Percentiles rank a stretch among this genome's conserved stretches.
Evolutionary conservation across 2,329 filamentous ascomycete genomes (phyloP).

Genomic region (Arachnomyces sp.): DNA sequence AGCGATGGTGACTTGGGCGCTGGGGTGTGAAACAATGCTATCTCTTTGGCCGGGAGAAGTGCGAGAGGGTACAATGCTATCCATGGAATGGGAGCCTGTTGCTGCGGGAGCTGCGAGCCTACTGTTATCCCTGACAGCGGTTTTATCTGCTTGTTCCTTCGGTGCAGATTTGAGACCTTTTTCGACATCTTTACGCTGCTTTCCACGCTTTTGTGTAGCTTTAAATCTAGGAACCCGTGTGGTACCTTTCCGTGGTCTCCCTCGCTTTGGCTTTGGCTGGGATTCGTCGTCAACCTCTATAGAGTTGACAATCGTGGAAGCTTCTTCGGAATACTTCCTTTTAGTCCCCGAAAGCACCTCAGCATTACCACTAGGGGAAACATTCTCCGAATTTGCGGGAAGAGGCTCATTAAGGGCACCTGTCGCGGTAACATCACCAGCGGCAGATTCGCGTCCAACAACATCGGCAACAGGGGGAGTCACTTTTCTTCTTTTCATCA

Average conservation of each 20-base stretch:
- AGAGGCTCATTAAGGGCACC: neutral
- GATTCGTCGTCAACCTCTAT: neutral
- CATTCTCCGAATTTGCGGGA: neutral
- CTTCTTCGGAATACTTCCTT: slow-evolving; percentile 6
- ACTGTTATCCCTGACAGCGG: too few species aligned
- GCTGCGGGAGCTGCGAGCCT: too few species aligned
- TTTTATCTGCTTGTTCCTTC: too few species aligned
- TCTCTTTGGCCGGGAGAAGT: too few species aligned
- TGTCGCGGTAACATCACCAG: neutral
- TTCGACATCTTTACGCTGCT: too few species aligned
- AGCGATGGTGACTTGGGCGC: too few species aligned
- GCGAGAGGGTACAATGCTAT: too few species aligned
- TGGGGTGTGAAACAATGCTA: too few species aligned
- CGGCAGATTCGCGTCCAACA: neutral
- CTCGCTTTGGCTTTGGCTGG: slow-evolving; percentile 1
- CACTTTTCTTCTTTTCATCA: slow-evolving; percentile 5
- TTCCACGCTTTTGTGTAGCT: too few species aligned
- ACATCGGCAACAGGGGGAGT: slow-evolving; percentile 7
- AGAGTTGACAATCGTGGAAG: neutral
- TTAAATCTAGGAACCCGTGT: neutral
- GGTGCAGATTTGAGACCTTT: too few species aligned
- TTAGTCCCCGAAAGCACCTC: neutral
- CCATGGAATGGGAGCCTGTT: too few species aligned
- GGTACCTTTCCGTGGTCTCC: slow-evolving; percentile 14
- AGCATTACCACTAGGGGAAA: neutral